Evolutionary conservation across 2,329 filamentous ascomycete genomes (phyloP).

Genomic region (Bipolaris gigantea): DNA sequence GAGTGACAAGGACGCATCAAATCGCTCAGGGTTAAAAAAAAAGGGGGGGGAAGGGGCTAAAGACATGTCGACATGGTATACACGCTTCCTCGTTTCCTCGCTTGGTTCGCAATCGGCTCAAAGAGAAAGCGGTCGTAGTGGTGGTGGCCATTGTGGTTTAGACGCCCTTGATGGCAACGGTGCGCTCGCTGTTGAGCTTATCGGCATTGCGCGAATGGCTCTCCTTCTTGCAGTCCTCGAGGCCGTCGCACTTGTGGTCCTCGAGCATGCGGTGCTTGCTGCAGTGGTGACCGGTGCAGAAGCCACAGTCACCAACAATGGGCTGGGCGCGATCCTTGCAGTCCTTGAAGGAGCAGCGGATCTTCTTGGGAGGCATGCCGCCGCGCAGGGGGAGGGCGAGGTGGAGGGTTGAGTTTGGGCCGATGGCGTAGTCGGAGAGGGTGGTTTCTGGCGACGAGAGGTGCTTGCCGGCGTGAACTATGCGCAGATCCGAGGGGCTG

Average conservation of each 20-base stretch:
- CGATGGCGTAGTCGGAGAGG: constrained; percentile 53
- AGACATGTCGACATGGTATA: not conserved
- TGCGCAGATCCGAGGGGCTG: constrained; percentile 53
- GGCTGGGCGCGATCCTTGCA: constrained; percentile 87
- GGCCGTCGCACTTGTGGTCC: constrained; percentile 86
- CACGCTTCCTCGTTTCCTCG: not conserved
- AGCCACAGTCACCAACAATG: constrained; percentile 94
- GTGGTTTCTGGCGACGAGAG: constrained; percentile 49
- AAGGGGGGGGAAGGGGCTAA: no score
- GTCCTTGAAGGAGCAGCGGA: constrained; percentile 83
- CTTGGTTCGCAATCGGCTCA: not conserved
- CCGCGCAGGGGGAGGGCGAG: constrained; percentile 60
- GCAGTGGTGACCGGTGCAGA: constrained; percentile 93
- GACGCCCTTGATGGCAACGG: constrained; percentile 88
- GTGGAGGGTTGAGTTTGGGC: constrained; percentile 56
- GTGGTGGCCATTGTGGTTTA: not conserved
- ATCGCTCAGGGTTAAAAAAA: constrained; percentile 45
- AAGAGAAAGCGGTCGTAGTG: not conserved
- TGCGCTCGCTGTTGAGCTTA: constrained; percentile 89
- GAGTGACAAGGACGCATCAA: not conserved
- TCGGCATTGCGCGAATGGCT: constrained; percentile 92
- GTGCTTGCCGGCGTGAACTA: constrained; percentile 62
- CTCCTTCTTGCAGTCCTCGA: constrained; percentile 98
- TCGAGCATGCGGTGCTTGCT: constrained; percentile 92
- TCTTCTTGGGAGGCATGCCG: constrained; percentile 68